A percentile compares a stretch with the other conserved stretches of the same genome.
phyloP scores from a whole-genome alignment of 805 yeast genomes.

The Jamesozyma jinghongensis region DNA sequence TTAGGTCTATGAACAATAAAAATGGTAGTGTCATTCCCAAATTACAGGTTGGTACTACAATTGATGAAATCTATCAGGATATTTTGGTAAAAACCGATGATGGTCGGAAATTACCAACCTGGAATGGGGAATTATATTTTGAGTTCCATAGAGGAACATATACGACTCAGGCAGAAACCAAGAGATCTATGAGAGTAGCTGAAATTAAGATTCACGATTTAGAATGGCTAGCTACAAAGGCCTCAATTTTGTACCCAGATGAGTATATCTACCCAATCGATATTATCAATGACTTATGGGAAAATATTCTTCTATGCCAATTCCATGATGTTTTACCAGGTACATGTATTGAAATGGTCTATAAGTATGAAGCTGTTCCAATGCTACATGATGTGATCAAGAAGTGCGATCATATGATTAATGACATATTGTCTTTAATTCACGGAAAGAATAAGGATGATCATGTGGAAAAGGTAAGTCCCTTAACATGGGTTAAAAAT shows the following conservation, averaged over 20 bases:
- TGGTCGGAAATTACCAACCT: constrained; percentile 65
- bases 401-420: constrained; percentile 43
- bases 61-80: constrained; percentile 71
- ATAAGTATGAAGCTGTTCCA: constrained; percentile 78
- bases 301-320: constrained; percentile 79
- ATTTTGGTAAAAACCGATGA: constrained; percentile 52
- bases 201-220: constrained; percentile 78
- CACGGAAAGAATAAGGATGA: constrained; percentile 17
- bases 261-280: constrained; percentile 63
- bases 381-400: constrained; percentile 53
- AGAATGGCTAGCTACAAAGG: constrained; percentile 72
- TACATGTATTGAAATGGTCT: constrained; percentile 88
- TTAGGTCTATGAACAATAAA: constrained; percentile 77
- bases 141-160: constrained; percentile 97
- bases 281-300: constrained; percentile 71
- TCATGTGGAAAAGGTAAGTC: constrained; percentile 32
- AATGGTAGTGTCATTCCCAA: constrained; percentile 68
- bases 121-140: constrained; percentile 90
- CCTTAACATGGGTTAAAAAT: constrained; percentile 49
- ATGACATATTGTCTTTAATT: constrained; percentile 40
- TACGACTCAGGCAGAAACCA: constrained; percentile 85
- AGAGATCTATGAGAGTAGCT: constrained; percentile 64
- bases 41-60: constrained; percentile 60
- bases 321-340: constrained; percentile 99
- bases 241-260: constrained; percentile 42